Percentiles rank a stretch among this genome's conserved stretches.
Evolutionary conservation across 2,329 filamentous ascomycete species (phyloP).

Genomic region (Podosphaera aphanis): DNA sequence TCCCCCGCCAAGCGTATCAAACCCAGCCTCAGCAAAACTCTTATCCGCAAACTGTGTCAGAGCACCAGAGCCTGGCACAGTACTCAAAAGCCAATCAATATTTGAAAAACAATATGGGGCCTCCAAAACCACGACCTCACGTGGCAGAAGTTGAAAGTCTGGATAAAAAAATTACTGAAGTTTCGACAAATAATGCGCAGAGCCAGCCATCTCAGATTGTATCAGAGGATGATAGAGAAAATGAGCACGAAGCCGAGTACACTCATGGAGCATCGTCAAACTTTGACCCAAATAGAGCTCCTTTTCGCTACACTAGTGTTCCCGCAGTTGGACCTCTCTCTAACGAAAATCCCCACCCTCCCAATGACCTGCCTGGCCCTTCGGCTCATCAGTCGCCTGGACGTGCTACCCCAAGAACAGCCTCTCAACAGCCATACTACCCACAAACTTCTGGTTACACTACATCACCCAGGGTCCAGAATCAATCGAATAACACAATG

Average conservation of each 20-base stretch:
- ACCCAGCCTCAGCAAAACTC: constrained; percentile 41
- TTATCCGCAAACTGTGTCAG: constrained; percentile 40
- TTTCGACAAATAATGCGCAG: constrained; percentile 36
- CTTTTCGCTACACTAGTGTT: constrained; percentile 54
- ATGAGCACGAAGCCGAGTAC: constrained; percentile 63
- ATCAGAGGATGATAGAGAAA: constrained; percentile 46
- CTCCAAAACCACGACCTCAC: constrained; percentile 40
- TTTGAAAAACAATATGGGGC: constrained; percentile 73
- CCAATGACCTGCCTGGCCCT: constrained; percentile 63
- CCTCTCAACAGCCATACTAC: constrained; percentile 53
- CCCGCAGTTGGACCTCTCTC: constrained; percentile 41
- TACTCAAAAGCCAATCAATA: constrained; percentile 40
- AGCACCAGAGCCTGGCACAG: constrained; percentile 42
- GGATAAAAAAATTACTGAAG: constrained; percentile 41
- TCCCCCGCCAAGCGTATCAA: constrained; percentile 56
- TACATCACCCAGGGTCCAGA: constrained; percentile 49
- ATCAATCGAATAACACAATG: constrained; percentile 62
- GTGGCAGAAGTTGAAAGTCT: constrained; percentile 34
- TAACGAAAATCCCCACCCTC: constrained; percentile 52
- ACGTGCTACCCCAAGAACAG: constrained; percentile 64
- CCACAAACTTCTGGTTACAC: constrained; percentile 37
- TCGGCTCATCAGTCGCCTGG: constrained; percentile 57
- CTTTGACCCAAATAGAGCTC: constrained; percentile 47
- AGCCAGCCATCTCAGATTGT: constrained; percentile 27
- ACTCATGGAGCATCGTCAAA: constrained; percentile 53